A percentile compares a stretch with the other conserved stretches of the same genome.
These are phyloP conservation scores for Coleophoma cylindrospora DNA, from an alignment of 2,329 filamentous ascomycete genomes.

Conservation along the genomic window DNA sequence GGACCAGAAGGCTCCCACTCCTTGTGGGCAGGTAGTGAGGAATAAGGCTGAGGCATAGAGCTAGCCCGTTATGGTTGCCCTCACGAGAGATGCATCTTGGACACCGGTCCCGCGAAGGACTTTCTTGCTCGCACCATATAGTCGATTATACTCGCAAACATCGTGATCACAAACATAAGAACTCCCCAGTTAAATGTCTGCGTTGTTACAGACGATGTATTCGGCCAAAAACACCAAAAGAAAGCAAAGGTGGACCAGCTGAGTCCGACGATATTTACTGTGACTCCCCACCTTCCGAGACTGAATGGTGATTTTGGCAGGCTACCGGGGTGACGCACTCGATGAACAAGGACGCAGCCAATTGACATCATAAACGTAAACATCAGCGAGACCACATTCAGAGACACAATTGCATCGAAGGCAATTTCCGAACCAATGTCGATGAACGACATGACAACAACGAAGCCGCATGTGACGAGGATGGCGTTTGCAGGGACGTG, in stretches of 20 bases:
- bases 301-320: conserved; percentile 31
- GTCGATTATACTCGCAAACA: conserved; percentile 3
- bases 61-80: no score
- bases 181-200: conserved; percentile 38
- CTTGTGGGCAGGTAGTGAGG: no score
- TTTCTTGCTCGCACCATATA: conserved; percentile 25
- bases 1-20: no score
- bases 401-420: conserved; percentile 44
- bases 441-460: conserved; percentile 24
- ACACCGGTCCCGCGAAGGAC: conserved; percentile 18
- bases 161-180: conserved; percentile 3
- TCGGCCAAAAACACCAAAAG: conserved; percentile 42
- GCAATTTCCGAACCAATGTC: conserved; percentile 43
- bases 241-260: conserved; percentile 36
- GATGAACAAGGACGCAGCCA: conserved; percentile 34
- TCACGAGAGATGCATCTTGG: not conserved
- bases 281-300: conserved; percentile 34
- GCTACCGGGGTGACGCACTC: conserved; percentile 27
- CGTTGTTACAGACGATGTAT: conserved; percentile 25
- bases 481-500: conserved; percentile 34
- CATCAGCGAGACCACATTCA: conserved; percentile 41
- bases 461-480: conserved; percentile 2
- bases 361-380: conserved; percentile 42
- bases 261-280: conserved; percentile 34
- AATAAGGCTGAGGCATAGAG: no score